phyloP scores from a whole-genome alignment of 2,329 filamentous ascomycete genomes.

The Dendryphion nanum region DNA sequence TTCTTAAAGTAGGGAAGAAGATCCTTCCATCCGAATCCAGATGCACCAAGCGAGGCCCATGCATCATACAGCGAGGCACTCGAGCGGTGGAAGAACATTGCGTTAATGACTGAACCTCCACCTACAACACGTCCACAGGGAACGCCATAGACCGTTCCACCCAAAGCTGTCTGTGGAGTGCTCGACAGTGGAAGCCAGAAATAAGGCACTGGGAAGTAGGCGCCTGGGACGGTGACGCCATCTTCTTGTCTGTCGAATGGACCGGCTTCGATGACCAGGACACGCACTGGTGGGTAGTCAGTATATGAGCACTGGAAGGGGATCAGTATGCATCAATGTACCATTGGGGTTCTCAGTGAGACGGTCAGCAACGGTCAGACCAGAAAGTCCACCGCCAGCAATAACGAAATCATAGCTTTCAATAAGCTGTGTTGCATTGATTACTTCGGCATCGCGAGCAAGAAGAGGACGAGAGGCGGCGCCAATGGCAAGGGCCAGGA shows the following conservation, averaged over 20 bases:
- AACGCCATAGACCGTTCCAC: constrained; percentile 14
- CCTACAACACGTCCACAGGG: constrained; percentile 26
- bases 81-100: constrained; percentile 34
- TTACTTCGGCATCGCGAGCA: constrained; percentile 7
- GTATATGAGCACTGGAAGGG: background rate
- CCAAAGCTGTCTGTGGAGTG: constrained; percentile 17
- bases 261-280: constrained; percentile 29
- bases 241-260: constrained; percentile 22
- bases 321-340: constrained; percentile 1
- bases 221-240: constrained; percentile 19
- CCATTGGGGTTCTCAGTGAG: constrained; percentile 20
- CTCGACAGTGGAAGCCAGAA: constrained; percentile 19
- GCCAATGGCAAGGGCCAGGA: constrained; percentile 1
- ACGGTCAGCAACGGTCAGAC: constrained; percentile 25
- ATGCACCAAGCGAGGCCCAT: constrained; percentile 57
- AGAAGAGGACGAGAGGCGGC: constrained; percentile 4
- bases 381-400: constrained; percentile 24
- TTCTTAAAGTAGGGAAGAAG: constrained; percentile 40
- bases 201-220: constrained; percentile 20
- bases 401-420: constrained; percentile 26
- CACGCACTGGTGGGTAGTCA: constrained; percentile 12
- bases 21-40: constrained; percentile 56
- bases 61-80: constrained; percentile 42
- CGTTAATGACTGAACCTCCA: constrained; percentile 36
- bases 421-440: constrained; percentile 6